Evolutionary conservation across 2,329 filamentous ascomycete genomes (phyloP), one percentile per base, ranked within the genome.

Genomic region (Coniochaeta hoffmannii): DNA sequence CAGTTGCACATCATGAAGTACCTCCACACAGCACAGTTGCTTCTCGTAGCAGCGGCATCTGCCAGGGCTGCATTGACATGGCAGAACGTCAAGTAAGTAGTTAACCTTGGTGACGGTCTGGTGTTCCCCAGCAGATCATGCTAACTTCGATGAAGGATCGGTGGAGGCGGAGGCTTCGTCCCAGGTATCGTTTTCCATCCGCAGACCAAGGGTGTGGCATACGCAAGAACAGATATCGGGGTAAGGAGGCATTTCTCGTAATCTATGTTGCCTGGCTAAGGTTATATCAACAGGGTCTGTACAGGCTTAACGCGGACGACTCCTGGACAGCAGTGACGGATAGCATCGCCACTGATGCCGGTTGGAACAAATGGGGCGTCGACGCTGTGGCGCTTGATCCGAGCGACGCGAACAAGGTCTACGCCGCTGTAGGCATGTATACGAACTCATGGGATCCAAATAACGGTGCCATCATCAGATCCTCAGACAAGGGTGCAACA

Each of bases 361-460:
- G 72, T 58, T 81, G 78, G 78, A 72, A 76, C 59, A 71, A 76
- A 55, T 84, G 80, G 80, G 81, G 80, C 6, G 68, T 82, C 12
- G 80, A 83, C 60, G 78, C 80, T 1, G 57, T 85, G 10, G 81
- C 80, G 1, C 69, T 82, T 0, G 81, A 84, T 57, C 76, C 80
- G 1, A 70, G 77, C 26, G 72, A 83, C 53, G 66, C 77, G 3
- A 68, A 75, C 56, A 75, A 76, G 53, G 70, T 84, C 1, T 82
- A 80, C 59, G 71, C 79, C 1, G 79, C 80, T 0, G 73, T 77
- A 1, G 80, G 81, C 55, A 74, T 80, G 71, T 84, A 84, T 64
- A 84, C 80, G n/a, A 83, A 78, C 63, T 69, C 69, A 58, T 83
- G 79, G 79, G 81, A 84, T 56, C 79, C 80, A 1, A 79, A 77